Conservation (phyloP, 768 basidiomycete genomes). For the Trametes coccinea region DNA sequence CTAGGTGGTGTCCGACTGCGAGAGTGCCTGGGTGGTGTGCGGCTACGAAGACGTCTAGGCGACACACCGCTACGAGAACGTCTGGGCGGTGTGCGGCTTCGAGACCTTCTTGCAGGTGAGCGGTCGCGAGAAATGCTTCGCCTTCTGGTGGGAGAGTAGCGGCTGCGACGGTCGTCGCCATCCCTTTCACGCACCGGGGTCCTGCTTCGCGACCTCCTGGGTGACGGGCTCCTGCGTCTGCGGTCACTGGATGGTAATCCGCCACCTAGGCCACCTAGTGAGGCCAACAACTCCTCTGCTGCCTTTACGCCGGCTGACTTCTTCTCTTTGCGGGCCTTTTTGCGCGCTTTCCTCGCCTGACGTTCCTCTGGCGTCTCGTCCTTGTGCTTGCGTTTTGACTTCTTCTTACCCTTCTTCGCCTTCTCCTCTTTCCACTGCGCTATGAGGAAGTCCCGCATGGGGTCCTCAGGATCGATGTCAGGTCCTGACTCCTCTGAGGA, state of each 20-base stretch:
- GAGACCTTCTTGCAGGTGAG: slow-evolving; percentile 9
- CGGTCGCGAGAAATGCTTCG: slow-evolving; percentile 13
- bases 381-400: slow-evolving; percentile 67
- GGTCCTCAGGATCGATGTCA: slow-evolving; percentile 92
- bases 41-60: background rate
- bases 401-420: slow-evolving; percentile 62
- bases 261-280: slow-evolving; percentile 47
- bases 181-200: slow-evolving; percentile 15
- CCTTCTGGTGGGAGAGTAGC: slow-evolving; percentile 11
- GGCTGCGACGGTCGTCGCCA: slow-evolving; percentile 7
- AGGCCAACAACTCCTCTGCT: slow-evolving; percentile 65
- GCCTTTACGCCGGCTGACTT: slow-evolving; percentile 66
- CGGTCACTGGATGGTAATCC: slow-evolving; percentile 3
- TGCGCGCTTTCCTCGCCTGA: slow-evolving; percentile 70
- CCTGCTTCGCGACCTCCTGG: slow-evolving; percentile 19
- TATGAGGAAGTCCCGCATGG: slow-evolving; percentile 92
- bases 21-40: background rate
- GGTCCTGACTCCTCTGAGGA: slow-evolving; percentile 64
- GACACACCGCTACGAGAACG: background rate
- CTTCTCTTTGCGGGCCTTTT: slow-evolving; percentile 61
- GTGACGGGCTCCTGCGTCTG: slow-evolving; percentile 12
- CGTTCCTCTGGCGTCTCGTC: slow-evolving; percentile 82
- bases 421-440: slow-evolving; percentile 73
- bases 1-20: background rate
- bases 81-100: slow-evolving; percentile 12